Percentiles rank a stretch among this genome's conserved stretches.
phyloP scores from a whole-genome alignment of 2,329 filamentous ascomycete species.

The Ophiostoma populinum region DNA sequence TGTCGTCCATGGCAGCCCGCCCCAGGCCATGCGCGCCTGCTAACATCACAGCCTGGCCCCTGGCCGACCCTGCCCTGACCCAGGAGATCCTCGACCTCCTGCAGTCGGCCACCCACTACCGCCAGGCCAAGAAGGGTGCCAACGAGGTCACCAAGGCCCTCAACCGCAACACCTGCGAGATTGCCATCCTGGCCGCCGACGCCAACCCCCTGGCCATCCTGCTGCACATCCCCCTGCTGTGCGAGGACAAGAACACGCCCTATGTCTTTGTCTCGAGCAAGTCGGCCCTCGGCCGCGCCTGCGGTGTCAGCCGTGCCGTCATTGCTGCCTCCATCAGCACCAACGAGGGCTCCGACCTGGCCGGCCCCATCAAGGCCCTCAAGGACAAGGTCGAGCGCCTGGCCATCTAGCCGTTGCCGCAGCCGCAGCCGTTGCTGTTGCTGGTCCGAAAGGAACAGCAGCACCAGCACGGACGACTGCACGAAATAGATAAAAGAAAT shows the following conservation, averaged over 20 bases:
- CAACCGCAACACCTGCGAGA: slow-evolving; percentile 77
- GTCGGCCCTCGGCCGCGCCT: slow-evolving; percentile 47
- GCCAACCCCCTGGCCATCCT: slow-evolving; percentile 76
- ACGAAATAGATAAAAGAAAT: too few species aligned
- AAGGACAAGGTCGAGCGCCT: slow-evolving; percentile 94
- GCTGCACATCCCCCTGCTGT: slow-evolving; percentile 73
- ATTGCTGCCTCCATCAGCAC: slow-evolving; percentile 80
- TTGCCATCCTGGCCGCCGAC: slow-evolving; percentile 80
- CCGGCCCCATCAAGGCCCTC: slow-evolving; percentile 69
- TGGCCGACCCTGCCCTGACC: slow-evolving; percentile 13
- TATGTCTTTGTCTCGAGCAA: slow-evolving; percentile 14
- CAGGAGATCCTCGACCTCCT: slow-evolving; percentile 69
- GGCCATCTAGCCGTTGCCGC: slow-evolving; percentile 86
- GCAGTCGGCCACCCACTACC: slow-evolving; percentile 51
- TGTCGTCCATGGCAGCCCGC: too few species aligned
- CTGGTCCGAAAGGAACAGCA: background rate
- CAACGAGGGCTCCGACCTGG: slow-evolving; percentile 79
- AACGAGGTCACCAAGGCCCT: slow-evolving; percentile 79
- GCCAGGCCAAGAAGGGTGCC: slow-evolving; percentile 77
- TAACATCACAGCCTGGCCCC: slow-evolving; percentile 12
- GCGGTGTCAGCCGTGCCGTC: slow-evolving; percentile 74
- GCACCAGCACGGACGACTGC: too few species aligned
- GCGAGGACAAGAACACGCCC: slow-evolving; percentile 54
- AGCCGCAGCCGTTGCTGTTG: background rate
- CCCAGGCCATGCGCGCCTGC: too few species aligned